Base-by-base conservation (phyloP, 2,329 filamentous ascomycete genomes). In the Dactylella cylindrospora region DNA sequence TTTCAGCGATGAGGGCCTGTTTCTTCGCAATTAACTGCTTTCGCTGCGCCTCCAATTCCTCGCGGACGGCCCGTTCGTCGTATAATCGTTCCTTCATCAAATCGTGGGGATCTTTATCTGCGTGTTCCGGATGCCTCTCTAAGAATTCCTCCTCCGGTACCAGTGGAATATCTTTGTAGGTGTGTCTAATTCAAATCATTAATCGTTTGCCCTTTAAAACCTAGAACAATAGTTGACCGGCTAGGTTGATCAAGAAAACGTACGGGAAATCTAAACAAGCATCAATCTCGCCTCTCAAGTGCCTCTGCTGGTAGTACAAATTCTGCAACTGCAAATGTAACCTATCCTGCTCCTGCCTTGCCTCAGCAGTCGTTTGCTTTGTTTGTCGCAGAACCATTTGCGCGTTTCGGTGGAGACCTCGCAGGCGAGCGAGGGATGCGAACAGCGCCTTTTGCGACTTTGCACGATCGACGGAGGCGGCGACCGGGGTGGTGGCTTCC, bases 291-390 rank as follows among this genome's bases (percentile, higher is more conserved):
- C 88, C 88, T 66, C 87, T 83, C 50, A 98, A 76, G 73, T 96
- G 90, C 50, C 88, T 80, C 75, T 97, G 90, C 73, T 98, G 91
- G 71, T 98, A 98, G 73, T 93, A 94, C 5, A 98, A 76, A 70
- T 98, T 98, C 74, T 97, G 91, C 51, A 98, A 79, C 70, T 95
- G 88, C 29, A 98, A 79, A 71, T 97, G 90, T 64, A 98, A 78
- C 43, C 85, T 83, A 72, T 98, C 93, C 66, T 97, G 89, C 74
- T 95, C 89, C 69, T 91, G 87, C 41, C 90, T 83, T 41, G 86
- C 87, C 72, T 95, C 89, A 23, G 88, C 86, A 0, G 93, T 97
- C 68, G 83, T 78, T 47, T 86, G 79, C 73, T 97, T 97, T 10
- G 90, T 95, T 67, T 89, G 83, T 66, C 93, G 84, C 23, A 90